Base-by-base conservation (phyloP, 768 basidiomycete species). In the Russula brevipes region DNA sequence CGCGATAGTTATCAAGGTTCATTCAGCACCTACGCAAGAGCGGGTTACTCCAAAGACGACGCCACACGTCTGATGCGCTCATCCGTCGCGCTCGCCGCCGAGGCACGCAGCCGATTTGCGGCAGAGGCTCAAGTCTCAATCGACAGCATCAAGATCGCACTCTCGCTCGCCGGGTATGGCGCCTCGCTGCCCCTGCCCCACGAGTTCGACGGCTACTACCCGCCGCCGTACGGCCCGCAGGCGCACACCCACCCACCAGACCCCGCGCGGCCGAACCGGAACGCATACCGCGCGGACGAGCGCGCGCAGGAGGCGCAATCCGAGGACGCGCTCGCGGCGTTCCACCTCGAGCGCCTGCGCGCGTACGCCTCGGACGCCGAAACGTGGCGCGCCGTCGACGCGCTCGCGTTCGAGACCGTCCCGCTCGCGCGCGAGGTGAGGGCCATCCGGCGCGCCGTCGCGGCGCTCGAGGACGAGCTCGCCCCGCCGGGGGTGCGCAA, bases 81-180 rank as follows among this genome's bases (percentile, higher is more conserved):
- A 49, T 78, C 83, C 10, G 79, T 89, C 11, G 66, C 69, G 12
- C 74, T 85, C 39, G 85, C 87, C 1, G 70, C 69, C 7, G 72
- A 81, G 59, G 86, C 85, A 0, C 75, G 76, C 46, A 51, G 60
- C 4, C 66, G 71, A 3, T 83, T 75, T 64, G 59, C 73, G 56
- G 60, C 69, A 1, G 73, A 72, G 16, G 24, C 65, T 33, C 31
- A 30, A 12, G 31, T 49, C 30, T 31, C 53, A 19, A 64, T 55
- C 54, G 42, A 46, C 49, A 72, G 73, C 53, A 70, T 81, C 66
- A 77, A 74, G 33, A 79, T 92, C 41, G 86, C 82, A 3, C 77
- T 94, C 5, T 90, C 87, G 5, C 73, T 91, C 35, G 90, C 91
- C 17, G 85, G 88, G 0, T 91, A 82, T 68, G 89, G 90, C 42